Conservation (phyloP, 2,329 filamentous ascomycete species). For the Sclerotiophoma versabilis region DNA sequence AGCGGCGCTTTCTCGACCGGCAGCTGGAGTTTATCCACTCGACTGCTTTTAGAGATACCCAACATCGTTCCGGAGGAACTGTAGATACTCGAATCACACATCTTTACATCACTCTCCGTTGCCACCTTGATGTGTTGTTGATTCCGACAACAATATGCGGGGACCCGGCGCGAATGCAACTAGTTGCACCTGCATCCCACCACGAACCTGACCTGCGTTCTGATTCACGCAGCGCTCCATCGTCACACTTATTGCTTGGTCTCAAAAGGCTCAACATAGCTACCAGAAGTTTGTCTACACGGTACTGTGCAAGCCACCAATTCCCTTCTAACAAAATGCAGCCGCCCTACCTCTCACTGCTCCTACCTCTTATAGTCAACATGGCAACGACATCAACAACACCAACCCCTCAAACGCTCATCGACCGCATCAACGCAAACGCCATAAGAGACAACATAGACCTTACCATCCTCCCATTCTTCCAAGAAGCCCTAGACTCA, state of each 20-base stretch:
- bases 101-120: background rate
- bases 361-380: background rate
- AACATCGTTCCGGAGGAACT: constrained; percentile 1
- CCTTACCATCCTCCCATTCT: constrained; percentile 40
- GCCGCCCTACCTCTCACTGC: background rate
- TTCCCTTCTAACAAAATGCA: constrained; percentile 2
- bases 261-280: background rate
- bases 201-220: background rate
- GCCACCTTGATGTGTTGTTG: background rate
- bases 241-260: background rate
- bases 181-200: constrained; percentile 6
- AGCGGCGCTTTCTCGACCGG: constrained; percentile 10
- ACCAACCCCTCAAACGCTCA: background rate
- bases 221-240: background rate
- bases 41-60: constrained; percentile 20
- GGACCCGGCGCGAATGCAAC: constrained; percentile 11
- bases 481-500: constrained; percentile 35
- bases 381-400: constrained; percentile 10
- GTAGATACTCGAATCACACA: constrained; percentile 13
- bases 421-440: constrained; percentile 22
- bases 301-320: too few relatives aligned
- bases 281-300: background rate
- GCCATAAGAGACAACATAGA: constrained; percentile 33
- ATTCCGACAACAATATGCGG: background rate
- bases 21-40: constrained; percentile 6